phyloP scores from a whole-genome alignment of 768 basidiomycete genomes.

The Collybia sordida region DNA sequence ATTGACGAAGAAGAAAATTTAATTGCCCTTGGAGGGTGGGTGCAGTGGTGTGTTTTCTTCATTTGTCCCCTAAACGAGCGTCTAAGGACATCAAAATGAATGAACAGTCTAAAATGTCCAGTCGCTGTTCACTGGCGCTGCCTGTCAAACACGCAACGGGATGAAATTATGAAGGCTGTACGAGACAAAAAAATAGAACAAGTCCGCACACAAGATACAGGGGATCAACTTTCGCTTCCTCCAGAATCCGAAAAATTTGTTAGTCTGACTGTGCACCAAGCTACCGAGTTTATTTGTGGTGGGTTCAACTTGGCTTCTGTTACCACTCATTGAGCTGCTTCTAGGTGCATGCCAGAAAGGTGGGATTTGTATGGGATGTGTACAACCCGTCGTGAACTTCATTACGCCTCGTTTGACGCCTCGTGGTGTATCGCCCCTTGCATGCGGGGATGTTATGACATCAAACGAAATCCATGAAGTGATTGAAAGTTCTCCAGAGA shows the following conservation, averaged over 20 bases:
- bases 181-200: constrained; percentile 49
- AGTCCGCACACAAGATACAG: constrained; percentile 24
- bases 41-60: constrained; percentile 52
- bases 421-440: background rate
- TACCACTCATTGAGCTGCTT: background rate
- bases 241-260: constrained; percentile 42
- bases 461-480: constrained; percentile 16
- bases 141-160: constrained; percentile 60
- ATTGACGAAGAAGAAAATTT: constrained; percentile 56
- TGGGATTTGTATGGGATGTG: constrained; percentile 77
- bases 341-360: constrained; percentile 66
- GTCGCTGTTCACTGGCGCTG: constrained; percentile 79
- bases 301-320: constrained; percentile 8
- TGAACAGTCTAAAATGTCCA: constrained; percentile 69
- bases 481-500: background rate
- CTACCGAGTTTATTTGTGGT: constrained; percentile 80
- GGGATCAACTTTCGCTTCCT: constrained; percentile 15
- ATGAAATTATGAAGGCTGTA: constrained; percentile 71
- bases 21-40: constrained; percentile 71
- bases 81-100: constrained; percentile 14
- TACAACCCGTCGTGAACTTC: constrained; percentile 51
- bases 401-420: constrained; percentile 26
- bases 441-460: constrained; percentile 35
- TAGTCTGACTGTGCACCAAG: constrained; percentile 51
- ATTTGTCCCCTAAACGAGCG: constrained; percentile 8